These are phyloP conservation scores for Trichoderma brevicompactum DNA, from an alignment of 2,329 filamentous ascomycete species.

Conservation along the genomic window DNA sequence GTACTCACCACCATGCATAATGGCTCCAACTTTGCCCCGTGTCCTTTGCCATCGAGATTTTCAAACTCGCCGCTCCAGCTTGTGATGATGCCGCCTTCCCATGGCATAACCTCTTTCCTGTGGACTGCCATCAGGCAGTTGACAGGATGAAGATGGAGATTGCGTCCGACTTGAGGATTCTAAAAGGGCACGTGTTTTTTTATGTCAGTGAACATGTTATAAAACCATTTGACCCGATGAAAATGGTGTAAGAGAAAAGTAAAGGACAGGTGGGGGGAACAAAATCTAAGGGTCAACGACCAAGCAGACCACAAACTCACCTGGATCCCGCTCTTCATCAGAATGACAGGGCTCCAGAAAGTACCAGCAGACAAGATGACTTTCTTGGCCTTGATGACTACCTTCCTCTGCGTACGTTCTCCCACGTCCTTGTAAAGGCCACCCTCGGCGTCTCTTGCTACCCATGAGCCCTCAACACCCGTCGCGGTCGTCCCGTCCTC, in stretches of 20 bases:
- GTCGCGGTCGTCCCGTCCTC: constrained; percentile 60
- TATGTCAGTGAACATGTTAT: constrained; percentile 3
- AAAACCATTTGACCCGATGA: no score
- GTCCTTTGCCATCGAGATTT: constrained; percentile 77
- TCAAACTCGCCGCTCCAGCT: constrained; percentile 77
- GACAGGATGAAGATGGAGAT: constrained; percentile 82
- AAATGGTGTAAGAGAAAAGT: no score
- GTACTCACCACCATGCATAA: constrained; percentile 67
- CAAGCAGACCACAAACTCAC: constrained; percentile 44
- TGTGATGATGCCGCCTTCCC: constrained; percentile 79
- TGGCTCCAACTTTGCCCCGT: constrained; percentile 82
- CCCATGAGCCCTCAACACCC: constrained; percentile 78
- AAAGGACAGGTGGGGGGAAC: neutral
- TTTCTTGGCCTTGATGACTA: constrained; percentile 77
- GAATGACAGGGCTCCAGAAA: constrained; percentile 74
- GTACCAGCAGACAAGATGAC: constrained; percentile 80
- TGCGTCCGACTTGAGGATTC: constrained; percentile 80
- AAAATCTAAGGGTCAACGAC: neutral
- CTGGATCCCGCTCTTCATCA: constrained; percentile 77
- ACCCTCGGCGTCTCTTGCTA: constrained; percentile 67
- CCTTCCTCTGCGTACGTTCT: constrained; percentile 57
- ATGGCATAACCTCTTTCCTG: constrained; percentile 69
- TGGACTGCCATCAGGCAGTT: constrained; percentile 64
- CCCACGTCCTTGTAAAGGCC: constrained; percentile 56
- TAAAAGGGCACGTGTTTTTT: constrained; percentile 35